phyloP scores from a whole-genome alignment of 768 basidiomycete genomes.

The Hericium coralloides region DNA sequence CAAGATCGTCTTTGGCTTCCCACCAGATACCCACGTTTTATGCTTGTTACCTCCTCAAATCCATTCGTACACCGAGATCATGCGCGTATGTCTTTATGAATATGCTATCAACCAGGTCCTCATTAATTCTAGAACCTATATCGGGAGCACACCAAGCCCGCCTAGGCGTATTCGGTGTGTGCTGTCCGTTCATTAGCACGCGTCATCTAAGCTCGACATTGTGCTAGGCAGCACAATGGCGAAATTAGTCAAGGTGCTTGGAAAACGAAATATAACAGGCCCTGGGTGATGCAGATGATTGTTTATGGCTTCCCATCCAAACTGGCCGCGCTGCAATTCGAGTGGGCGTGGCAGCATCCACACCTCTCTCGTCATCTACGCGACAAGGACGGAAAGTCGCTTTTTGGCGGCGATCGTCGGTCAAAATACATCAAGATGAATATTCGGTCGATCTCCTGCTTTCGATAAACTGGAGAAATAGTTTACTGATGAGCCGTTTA shows the following conservation, averaged over 20 bases:
- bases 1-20: constrained; percentile 15
- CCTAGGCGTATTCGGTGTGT: constrained; percentile 52
- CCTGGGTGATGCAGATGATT: constrained; percentile 84
- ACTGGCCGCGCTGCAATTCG: constrained; percentile 68
- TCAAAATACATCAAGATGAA: constrained; percentile 30
- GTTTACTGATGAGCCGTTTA: background rate
- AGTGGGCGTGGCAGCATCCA: constrained; percentile 85
- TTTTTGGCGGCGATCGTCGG: constrained; percentile 25
- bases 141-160: constrained; percentile 64
- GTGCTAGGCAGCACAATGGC: constrained; percentile 69
- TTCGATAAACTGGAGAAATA: no score
- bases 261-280: constrained; percentile 51
- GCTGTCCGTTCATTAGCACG: background rate
- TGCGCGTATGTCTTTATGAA: constrained; percentile 24
- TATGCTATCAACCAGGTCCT: background rate
- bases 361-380: constrained; percentile 58
- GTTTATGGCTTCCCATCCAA: constrained; percentile 78
- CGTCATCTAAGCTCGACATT: background rate
- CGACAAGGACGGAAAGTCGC: constrained; percentile 28
- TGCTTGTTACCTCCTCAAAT: constrained; percentile 76
- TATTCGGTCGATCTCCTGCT: constrained; percentile 31
- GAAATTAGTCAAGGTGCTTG: constrained; percentile 62
- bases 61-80: constrained; percentile 43
- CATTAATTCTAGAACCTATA: constrained; percentile 47
- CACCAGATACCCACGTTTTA: constrained; percentile 62